Evolutionary conservation across 1,284 basidiomycete genomes (phyloP).

Genomic region (Fomitopsis schrenkii): DNA sequence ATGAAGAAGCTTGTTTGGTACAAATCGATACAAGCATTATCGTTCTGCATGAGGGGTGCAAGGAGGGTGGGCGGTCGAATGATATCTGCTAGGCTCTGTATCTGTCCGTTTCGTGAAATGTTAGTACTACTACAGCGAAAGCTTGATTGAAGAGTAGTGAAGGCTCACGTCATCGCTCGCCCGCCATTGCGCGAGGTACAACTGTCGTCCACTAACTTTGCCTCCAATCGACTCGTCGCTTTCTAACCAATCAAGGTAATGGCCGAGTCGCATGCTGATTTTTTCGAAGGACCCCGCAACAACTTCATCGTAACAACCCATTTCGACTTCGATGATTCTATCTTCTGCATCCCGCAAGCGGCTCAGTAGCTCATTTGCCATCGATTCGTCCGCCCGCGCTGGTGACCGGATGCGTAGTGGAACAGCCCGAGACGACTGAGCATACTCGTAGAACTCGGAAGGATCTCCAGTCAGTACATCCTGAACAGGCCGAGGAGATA

Average conservation of each 20-base stretch:
- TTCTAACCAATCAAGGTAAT: slow-evolving; percentile 22
- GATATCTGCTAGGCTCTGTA: slow-evolving; percentile 9
- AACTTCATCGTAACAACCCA: slow-evolving; percentile 18
- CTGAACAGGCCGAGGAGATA: no score
- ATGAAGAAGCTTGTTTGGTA: slow-evolving; percentile 24
- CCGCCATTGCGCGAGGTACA: slow-evolving; percentile 26
- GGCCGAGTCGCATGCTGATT: slow-evolving; percentile 14
- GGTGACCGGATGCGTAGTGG: neutral
- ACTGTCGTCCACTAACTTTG: slow-evolving; percentile 9
- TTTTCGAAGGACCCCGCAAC: slow-evolving; percentile 9
- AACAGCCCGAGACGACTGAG: neutral
- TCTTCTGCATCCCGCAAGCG: slow-evolving; percentile 12
- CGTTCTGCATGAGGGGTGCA: slow-evolving; percentile 8
- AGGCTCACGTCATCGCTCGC: slow-evolving; percentile 19
- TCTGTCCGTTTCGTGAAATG: slow-evolving; percentile 6
- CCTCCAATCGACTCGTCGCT: neutral
- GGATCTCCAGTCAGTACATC: no score
- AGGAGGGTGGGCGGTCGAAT: slow-evolving; percentile 13
- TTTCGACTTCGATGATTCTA: slow-evolving; percentile 22
- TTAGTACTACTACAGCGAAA: neutral
- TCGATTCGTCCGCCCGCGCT: neutral
- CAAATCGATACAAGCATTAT: slow-evolving; percentile 12
- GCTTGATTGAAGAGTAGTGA: neutral
- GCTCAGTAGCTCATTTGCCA: slow-evolving; percentile 6
- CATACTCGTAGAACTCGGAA: neutral